These are phyloP conservation scores for Phyllosticta ampelicida DNA, from an alignment of 2,329 filamentous ascomycete genomes.

Conservation along the genomic window DNA sequence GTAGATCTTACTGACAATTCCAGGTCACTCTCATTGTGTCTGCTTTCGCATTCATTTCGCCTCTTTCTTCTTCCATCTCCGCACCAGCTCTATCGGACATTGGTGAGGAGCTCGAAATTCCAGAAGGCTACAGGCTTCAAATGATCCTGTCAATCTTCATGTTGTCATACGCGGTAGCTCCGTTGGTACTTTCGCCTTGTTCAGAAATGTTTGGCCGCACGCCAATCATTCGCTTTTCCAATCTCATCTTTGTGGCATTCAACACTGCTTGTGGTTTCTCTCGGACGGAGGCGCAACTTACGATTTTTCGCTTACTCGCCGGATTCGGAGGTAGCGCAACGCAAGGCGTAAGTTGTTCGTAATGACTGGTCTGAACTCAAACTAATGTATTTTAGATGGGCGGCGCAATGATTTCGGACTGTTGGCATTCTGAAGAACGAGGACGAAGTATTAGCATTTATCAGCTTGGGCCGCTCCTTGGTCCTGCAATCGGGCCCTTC, in stretches of 20 bases:
- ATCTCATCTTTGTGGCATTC: constrained; percentile 26
- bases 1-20: neutral
- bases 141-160: constrained; percentile 31
- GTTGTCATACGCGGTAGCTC: constrained; percentile 30
- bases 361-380: neutral
- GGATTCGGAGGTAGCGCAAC: constrained; percentile 29
- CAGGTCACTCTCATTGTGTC: constrained; percentile 34
- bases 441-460: constrained; percentile 54
- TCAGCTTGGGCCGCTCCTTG: constrained; percentile 52
- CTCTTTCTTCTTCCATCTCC: constrained; percentile 31
- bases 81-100: constrained; percentile 25
- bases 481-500: constrained; percentile 55
- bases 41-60: constrained; percentile 29
- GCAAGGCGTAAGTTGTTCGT: constrained; percentile 23
- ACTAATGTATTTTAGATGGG: constrained; percentile 2
- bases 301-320: constrained; percentile 27
- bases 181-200: constrained; percentile 27
- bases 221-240: constrained; percentile 26
- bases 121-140: constrained; percentile 15
- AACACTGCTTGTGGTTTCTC: constrained; percentile 32
- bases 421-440: constrained; percentile 50
- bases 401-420: constrained; percentile 37
- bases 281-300: constrained; percentile 22
- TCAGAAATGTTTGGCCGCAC: constrained; percentile 27
- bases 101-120: constrained; percentile 25